These are phyloP conservation scores for Discostella stelligeroides DNA, from an alignment of 108 stramenopile genomes.

Conservation along the genomic window DNA sequence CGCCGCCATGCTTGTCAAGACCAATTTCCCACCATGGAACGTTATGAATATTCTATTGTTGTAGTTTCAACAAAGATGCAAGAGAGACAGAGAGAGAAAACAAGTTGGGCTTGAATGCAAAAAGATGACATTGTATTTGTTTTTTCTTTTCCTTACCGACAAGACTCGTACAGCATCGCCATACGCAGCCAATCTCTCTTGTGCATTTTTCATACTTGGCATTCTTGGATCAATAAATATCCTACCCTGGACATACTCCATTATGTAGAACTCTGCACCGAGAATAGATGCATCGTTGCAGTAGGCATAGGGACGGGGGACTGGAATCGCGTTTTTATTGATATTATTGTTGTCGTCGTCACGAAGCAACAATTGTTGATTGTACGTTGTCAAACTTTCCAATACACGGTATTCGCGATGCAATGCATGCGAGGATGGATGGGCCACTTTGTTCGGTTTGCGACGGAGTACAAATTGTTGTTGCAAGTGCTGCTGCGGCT, in stretches of 20 bases:
- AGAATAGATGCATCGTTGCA: constrained; percentile 81
- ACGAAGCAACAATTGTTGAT: constrained; percentile 90
- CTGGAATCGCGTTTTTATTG: constrained; percentile 74
- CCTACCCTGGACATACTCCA: constrained; percentile 92
- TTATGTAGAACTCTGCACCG: constrained; percentile 96
- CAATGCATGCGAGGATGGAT: constrained; percentile 95
- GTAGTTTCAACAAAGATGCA: no score
- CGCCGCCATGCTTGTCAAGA: constrained; percentile 75
- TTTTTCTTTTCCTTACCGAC: constrained; percentile 42
- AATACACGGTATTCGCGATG: constrained; percentile 94
- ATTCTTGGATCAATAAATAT: constrained; percentile 92
- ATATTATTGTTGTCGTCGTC: constrained; percentile 29
- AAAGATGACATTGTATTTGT: no score
- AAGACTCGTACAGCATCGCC: constrained; percentile 74
- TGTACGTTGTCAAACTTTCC: constrained; percentile 68
- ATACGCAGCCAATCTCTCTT: constrained; percentile 72
- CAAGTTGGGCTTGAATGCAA: no score
- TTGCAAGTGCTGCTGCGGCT: constrained; percentile 73
- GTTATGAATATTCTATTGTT: constrained; percentile 55
- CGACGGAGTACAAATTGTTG: constrained; percentile 36
- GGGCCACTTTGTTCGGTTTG: constrained; percentile 92
- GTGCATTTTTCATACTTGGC: constrained; percentile 48
- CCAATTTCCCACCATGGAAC: constrained; percentile 60
- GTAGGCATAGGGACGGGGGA: constrained; percentile 80
- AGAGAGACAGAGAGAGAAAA: neutral